These are phyloP conservation scores for Elongisporangium anandrum DNA, from an alignment of 352 stramenopile genomes.

Conservation along the genomic window DNA sequence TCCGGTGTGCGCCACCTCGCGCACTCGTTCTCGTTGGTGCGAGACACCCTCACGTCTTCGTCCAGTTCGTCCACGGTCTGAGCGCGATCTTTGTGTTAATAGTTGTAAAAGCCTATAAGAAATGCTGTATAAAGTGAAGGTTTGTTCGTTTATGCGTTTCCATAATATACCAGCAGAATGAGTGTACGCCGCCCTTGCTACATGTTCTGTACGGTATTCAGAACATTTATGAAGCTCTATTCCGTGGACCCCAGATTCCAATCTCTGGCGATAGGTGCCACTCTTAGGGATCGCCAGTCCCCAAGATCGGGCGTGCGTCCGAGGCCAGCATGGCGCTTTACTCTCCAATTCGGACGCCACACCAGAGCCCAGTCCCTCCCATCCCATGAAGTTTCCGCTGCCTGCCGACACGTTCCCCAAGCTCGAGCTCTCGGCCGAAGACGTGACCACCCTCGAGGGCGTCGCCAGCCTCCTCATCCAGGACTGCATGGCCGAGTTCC, in stretches of 20 bases:
- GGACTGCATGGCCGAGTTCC: conserved; percentile 9
- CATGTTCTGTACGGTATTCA: not conserved
- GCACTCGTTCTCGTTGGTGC: not conserved
- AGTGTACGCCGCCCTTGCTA: too few relatives aligned
- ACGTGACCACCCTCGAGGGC: conserved; percentile 2
- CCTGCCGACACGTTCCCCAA: conserved; percentile 2
- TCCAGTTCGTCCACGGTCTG: not conserved
- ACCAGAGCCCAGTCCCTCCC: too few relatives aligned
- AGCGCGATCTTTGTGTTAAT: not conserved
- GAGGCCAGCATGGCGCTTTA: not conserved
- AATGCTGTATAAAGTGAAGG: too few relatives aligned
- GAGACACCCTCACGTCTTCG: not conserved
- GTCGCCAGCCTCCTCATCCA: not conserved
- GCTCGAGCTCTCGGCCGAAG: conserved; percentile 2
- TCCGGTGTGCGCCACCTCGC: not conserved
- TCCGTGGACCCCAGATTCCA: not conserved
- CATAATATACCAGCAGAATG: too few relatives aligned
- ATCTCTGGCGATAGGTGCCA: not conserved
- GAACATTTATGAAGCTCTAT: not conserved
- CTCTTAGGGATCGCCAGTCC: not conserved
- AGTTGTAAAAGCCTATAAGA: not conserved
- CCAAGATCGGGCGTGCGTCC: too few relatives aligned
- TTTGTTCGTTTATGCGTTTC: too few relatives aligned
- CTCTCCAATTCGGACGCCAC: not conserved
- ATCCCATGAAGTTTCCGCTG: conserved; percentile 5